These are phyloP conservation scores for Draba incana DNA, from an alignment of 345 rosid species.

Conservation along the genomic window DNA sequence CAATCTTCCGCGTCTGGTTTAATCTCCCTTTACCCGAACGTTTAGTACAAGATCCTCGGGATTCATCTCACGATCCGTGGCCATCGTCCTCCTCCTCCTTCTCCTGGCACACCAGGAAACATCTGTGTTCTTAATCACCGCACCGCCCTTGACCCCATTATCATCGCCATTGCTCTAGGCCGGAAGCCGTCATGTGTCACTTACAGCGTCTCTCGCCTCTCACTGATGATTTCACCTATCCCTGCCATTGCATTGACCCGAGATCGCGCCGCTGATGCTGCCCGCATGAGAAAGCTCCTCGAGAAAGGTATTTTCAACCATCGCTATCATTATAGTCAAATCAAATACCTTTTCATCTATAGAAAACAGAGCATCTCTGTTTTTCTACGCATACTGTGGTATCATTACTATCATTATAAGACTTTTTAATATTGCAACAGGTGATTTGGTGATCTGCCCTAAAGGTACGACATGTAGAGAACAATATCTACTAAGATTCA, in stretches of 20 bases:
- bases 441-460: constrained; percentile 94
- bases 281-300: constrained; percentile 65
- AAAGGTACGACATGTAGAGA: constrained; percentile 99
- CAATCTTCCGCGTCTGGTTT: constrained; percentile 86
- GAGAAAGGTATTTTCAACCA: constrained; percentile 42
- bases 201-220: constrained; percentile 91
- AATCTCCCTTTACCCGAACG: constrained; percentile 91
- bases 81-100: constrained; percentile 77
- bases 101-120: constrained; percentile 74
- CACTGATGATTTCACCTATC: constrained; percentile 82
- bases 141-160: constrained; percentile 90
- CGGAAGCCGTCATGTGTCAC: constrained; percentile 94
- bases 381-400: not conserved
- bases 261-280: constrained; percentile 91
- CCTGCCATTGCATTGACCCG: constrained; percentile 94
- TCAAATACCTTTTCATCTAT: too few relatives aligned
- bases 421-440: constrained; percentile 40
- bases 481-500: constrained; percentile 72
- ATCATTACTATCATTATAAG: not conserved
- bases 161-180: constrained; percentile 89
- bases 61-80: constrained; percentile 89
- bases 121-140: constrained; percentile 97
- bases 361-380: constrained; percentile 11
- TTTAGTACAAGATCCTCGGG: constrained; percentile 86
- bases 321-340: not conserved